Conservation (phyloP, 2,329 filamentous ascomycete genomes). For the Aspergillus chevalieri region DNA sequence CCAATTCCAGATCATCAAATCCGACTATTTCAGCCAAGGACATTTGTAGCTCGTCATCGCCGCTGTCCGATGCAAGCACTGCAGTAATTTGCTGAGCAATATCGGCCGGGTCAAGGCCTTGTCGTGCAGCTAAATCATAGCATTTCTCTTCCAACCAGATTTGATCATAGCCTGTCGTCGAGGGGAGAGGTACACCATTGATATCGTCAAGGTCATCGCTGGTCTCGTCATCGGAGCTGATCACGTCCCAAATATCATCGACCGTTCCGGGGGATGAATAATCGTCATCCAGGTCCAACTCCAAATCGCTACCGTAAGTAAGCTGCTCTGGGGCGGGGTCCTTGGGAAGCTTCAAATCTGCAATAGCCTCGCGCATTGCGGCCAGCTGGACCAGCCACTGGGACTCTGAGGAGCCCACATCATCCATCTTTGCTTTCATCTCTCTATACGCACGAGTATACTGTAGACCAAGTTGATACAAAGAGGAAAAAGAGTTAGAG, state of each 20-base stretch:
- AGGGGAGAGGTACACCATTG: slow-evolving; percentile 32
- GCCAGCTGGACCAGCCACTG: slow-evolving; percentile 82
- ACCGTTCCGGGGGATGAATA: slow-evolving; percentile 54
- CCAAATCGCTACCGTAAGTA: slow-evolving; percentile 48
- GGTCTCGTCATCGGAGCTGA: slow-evolving; percentile 65
- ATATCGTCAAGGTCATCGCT: slow-evolving; percentile 59
- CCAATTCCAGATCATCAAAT: slow-evolving; percentile 87
- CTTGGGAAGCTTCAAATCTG: slow-evolving; percentile 58
- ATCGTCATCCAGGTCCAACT: slow-evolving; percentile 58
- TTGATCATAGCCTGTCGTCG: slow-evolving; percentile 45
- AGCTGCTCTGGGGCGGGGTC: slow-evolving; percentile 36
- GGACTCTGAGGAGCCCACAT: slow-evolving; percentile 30
- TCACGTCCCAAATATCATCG: slow-evolving; percentile 89
- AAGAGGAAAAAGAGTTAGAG: neutral
- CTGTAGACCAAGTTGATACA: neutral
- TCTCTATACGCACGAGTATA: too few relatives aligned
- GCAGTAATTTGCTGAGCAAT: slow-evolving; percentile 72
- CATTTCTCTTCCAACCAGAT: slow-evolving; percentile 71
- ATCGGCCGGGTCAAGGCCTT: slow-evolving; percentile 62
- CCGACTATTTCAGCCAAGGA: slow-evolving; percentile 83
- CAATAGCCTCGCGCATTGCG: slow-evolving; percentile 80
- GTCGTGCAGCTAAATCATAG: slow-evolving; percentile 55
- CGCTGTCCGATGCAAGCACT: slow-evolving; percentile 62
- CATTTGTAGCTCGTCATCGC: slow-evolving; percentile 85
- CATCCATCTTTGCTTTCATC: neutral